Base-by-base conservation (phyloP, 2,329 filamentous ascomycete genomes). In the Didymella segeticola region DNA sequence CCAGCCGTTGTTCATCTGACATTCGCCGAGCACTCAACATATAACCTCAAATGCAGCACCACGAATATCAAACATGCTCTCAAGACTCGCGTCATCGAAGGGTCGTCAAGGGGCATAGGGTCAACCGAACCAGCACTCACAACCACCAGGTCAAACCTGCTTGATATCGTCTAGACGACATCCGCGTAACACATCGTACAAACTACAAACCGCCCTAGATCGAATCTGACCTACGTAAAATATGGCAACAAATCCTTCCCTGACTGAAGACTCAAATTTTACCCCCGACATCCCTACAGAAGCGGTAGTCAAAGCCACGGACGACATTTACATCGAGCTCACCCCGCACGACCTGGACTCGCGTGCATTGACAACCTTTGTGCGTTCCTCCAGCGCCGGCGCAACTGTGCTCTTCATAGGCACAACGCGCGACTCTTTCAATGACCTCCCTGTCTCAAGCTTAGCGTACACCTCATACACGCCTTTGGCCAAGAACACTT, bases 351-450 rank as follows among this genome's bases (percentile, higher is more conserved):
- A 78, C 34, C 83, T 95, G 53, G 80, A 87, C 67, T 76, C 82
- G 17, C 77, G 81, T 17, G 66, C 78, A 5, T 78, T 84, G 25
- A 88, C 91, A 74, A 79, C 86, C 61, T 82, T 80, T 39, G 89
- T 95, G 19, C 86, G 89, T 60, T 90, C 79, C 61, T 75, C 64
- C 41, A 57, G 55, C 12, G 70, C 71, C 43, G 72, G 71, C 43
- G 71, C 71, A 57, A 70, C 60, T 30, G 61, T 66, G 38, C 56
- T 64, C 43, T 72, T 72, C 63, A 71, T 71, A 61, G 89, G 89
- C 47, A 92, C 89, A 1, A 96, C 91, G 2, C 82, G 91, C 52
- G 87, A 93, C 76, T 87, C 81, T 65, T 95, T 95, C 75, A 81
- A 78, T 47, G 81, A 83, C 52, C 87, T 88, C 56, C 80, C 86